Base-by-base conservation (phyloP, 1,284 basidiomycete genomes). In the Trametes pubescens region DNA sequence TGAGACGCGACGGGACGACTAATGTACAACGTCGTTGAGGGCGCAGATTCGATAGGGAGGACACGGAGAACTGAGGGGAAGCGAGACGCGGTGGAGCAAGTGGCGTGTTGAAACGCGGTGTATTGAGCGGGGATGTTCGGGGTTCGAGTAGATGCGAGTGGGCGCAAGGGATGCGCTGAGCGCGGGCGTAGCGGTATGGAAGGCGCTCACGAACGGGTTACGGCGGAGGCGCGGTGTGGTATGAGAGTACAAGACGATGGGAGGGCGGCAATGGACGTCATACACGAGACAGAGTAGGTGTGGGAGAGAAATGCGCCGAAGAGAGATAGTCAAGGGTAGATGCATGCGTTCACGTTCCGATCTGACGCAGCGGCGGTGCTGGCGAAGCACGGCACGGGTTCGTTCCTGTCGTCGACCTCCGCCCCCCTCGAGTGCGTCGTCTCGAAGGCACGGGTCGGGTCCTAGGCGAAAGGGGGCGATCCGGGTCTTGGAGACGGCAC, bases 1-100 rank as follows among this genome's bases (percentile, higher is more conserved):
- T 37, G 51, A 53, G 8, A 26, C 35, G 35, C n/a, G 48, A 34
- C 11, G n/a, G n/a, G 21, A 24, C 18, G n/a, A 16, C n/a, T 18
- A 38, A 26, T 4, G 51, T 53, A 53, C 34, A 53, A 35, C 35
- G 35, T 38, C 51, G 51, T 53, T 53, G 51, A 38, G 51, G 51
- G 51, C 51, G 51, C 22, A 29, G 16, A 16, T 44, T 44, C 26
- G 29, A 32, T 18, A 49, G 6, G 14, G 48, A 29, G 22, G 26
- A 26, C 21, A 7, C 48, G 10, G 11, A 10, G 37, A 32, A 32
- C 8, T 38, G 14, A 2, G 10, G 37, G 11, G 37, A 38, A 38
- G 37, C 10, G 37, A 16, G 37, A 38, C 37, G 14, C 10, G 37
- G 10, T 13, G 37, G 37, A 3, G 10, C 11, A 38, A 16, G 37